Base-by-base conservation (phyloP, 345 rosid genomes). In the Capsella bursapastoris region DNA sequence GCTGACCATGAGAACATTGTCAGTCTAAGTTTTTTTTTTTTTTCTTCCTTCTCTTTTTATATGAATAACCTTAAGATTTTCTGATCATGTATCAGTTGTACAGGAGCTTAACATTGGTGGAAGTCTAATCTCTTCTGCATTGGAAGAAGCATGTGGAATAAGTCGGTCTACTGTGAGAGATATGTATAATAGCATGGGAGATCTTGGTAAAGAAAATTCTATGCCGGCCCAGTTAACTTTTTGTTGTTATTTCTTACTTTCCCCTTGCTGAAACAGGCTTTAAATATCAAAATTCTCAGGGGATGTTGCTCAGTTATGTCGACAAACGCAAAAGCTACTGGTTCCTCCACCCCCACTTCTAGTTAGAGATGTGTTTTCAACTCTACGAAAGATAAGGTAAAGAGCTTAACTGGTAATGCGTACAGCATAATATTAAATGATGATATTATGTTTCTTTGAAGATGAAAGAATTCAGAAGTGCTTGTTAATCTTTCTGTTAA, bases 101-200 rank as follows among this genome's bases (percentile, higher is more conserved):
- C 83, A 93, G 96, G 97, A 88, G 69, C 86, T 90, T 41, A 90
- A 93, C 51, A 88, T 93, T 76, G 98, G 98, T 50, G 93, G 89
- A 70, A 85, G 92, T 80, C 81, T 90, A 77, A 89, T 93, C 57
- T 58, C 88, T 32, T 81, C 98, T 28, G 93, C 97, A 27, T 49
- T 93, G 78, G 93, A 89, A 83, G 98, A 90, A 80, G 92, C 92
- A 61, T 91, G 98, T 76, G 97, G 97, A 78, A 84, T 86, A 34
- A 86, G 61, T 37, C 84, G 88, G 48, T 85, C 90, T 57, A 91
- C 81, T 75, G 71, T 91, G 72, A 85, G 82, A 77, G 96, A 91
- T 38, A 83, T 88, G 96, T 91, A 93, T 82, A 87, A 85, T 75
- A 84, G 66, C 64, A 64, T 83, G 25, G 97, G 97, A 41, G 98